Evolutionary conservation across 2,329 filamentous ascomycete genomes (phyloP).

Genomic region (Diaporthe ampelina): DNA sequence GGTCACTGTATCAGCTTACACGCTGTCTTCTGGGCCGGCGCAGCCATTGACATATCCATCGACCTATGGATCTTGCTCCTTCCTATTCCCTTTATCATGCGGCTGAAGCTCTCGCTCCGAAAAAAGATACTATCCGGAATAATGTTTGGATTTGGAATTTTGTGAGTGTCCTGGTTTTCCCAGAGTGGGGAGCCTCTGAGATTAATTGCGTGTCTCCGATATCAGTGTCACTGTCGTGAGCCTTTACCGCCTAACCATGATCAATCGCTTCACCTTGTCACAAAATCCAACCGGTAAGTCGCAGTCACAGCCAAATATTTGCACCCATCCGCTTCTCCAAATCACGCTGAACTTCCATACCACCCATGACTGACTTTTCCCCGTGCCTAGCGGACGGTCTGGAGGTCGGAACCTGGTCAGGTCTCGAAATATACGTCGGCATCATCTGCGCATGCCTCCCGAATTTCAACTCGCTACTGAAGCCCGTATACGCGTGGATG

Average conservation of each 20-base stretch:
- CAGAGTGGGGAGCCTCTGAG: neutral
- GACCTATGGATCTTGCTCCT: conserved; percentile 24
- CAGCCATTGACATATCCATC: conserved; percentile 5
- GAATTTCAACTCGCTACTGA: conserved; percentile 27
- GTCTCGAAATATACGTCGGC: conserved; percentile 30
- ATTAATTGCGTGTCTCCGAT: neutral
- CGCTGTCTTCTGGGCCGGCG: conserved; percentile 21
- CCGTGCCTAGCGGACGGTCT: neutral
- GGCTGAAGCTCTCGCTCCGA: conserved; percentile 4
- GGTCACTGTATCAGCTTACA: conserved; percentile 15
- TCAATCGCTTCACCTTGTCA: conserved; percentile 21
- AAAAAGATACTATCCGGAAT: conserved; percentile 21
- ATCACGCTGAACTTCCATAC: too few species aligned
- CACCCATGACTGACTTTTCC: neutral
- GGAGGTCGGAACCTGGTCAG: conserved; percentile 30
- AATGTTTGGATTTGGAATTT: conserved; percentile 13
- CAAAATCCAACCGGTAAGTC: conserved; percentile 29
- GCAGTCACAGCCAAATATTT: neutral
- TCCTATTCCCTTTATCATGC: conserved; percentile 8
- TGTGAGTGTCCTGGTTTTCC: neutral
- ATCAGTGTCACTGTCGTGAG: conserved; percentile 22
- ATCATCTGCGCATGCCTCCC: conserved; percentile 36
- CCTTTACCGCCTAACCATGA: conserved; percentile 26
- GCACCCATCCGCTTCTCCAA: too few species aligned
- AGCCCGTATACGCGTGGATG: conserved; percentile 32